Percentiles rank a stretch among this genome's conserved stretches.
Conservation (phyloP, 1,139 yeast species). For the Candida glucosophila region DNA sequence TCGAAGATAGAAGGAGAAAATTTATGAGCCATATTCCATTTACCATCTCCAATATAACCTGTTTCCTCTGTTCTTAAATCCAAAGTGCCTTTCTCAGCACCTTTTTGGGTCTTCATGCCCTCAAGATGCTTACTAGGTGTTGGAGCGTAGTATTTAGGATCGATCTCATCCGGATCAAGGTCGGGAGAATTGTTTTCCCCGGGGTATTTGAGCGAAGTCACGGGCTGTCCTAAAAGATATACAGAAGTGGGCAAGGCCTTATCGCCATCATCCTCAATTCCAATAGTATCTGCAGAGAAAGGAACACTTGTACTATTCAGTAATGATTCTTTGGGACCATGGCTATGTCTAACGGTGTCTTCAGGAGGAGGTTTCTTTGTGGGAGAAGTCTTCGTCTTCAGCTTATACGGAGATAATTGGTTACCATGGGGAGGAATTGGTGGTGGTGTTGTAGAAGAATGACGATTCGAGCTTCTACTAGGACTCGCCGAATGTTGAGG, state of each 20-base stretch:
- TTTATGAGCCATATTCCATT: slow-evolving; percentile 14
- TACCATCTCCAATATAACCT: slow-evolving; percentile 33
- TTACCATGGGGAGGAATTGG: slow-evolving; percentile 6
- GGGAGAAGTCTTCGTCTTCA: too few species aligned
- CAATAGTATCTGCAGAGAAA: slow-evolving; percentile 39
- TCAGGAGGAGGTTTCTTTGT: too few species aligned
- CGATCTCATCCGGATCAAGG: slow-evolving; percentile 27
- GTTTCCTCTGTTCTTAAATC: slow-evolving; percentile 20
- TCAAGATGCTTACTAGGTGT: slow-evolving; percentile 35
- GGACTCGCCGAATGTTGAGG: slow-evolving; percentile 9
- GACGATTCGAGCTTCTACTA: slow-evolving; percentile 2
- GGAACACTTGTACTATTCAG: too few species aligned
- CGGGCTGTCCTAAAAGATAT: slow-evolving; percentile 26
- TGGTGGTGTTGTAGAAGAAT: too few species aligned
- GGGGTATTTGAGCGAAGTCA: slow-evolving; percentile 19
- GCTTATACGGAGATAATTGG: too few species aligned
- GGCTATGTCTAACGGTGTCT: too few species aligned
- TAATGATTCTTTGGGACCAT: too few species aligned
- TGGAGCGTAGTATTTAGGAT: slow-evolving; percentile 40
- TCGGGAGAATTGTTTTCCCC: slow-evolving; percentile 8
- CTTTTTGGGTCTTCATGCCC: slow-evolving; percentile 10
- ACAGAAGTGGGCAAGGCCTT: slow-evolving; percentile 25
- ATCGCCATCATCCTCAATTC: slow-evolving; percentile 21
- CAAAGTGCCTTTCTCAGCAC: slow-evolving; percentile 10
- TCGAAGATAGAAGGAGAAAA: slow-evolving; percentile 37